Percentiles rank a stretch among this genome's conserved stretches.
phyloP scores from a whole-genome alignment of 2,329 filamentous ascomycete genomes.

The Coniochaeta sp. region DNA sequence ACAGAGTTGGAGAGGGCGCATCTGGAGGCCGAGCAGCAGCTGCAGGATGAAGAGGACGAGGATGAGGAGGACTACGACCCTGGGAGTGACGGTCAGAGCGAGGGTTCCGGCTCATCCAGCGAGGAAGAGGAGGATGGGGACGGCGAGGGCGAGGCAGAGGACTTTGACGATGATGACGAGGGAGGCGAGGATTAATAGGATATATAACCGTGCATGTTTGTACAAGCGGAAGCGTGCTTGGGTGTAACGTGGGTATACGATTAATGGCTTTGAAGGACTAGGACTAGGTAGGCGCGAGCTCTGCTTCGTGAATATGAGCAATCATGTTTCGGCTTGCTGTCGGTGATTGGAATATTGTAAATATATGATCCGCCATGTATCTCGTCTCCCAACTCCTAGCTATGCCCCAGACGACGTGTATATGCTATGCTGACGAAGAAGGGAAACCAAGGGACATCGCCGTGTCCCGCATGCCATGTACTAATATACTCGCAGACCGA shows the following conservation, averaged over 20 bases:
- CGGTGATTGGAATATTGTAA: neutral
- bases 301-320: neutral
- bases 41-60: slow-evolving; percentile 56
- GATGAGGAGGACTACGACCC: slow-evolving; percentile 62
- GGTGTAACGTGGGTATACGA: neutral
- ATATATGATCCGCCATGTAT: neutral
- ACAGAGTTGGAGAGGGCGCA: slow-evolving; percentile 44
- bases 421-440: neutral
- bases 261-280: neutral
- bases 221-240: neutral
- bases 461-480: neutral
- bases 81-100: slow-evolving; percentile 52
- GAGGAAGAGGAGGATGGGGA: slow-evolving; percentile 48
- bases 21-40: slow-evolving; percentile 41
- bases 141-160: slow-evolving; percentile 34
- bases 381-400: neutral
- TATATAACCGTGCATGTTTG: neutral
- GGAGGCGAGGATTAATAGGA: slow-evolving; percentile 5
- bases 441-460: neutral
- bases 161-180: slow-evolving; percentile 29
- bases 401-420: neutral
- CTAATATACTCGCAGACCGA: neutral
- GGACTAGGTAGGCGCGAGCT: neutral
- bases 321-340: neutral
- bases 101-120: slow-evolving; percentile 42